Conservation (phyloP, 345 rosid genomes). For the Eucalyptus sideroxylon region DNA sequence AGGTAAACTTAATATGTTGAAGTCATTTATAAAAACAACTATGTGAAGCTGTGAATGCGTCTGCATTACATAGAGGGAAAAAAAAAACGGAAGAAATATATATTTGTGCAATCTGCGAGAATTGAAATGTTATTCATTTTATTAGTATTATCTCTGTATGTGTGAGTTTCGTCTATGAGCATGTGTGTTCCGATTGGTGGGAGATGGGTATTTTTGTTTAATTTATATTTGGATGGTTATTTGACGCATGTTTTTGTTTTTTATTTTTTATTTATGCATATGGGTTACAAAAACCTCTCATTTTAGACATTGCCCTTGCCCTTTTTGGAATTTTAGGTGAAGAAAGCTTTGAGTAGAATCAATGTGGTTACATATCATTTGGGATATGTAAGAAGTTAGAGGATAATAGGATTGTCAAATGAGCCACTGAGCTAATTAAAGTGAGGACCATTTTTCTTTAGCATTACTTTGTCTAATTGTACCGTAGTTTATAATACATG, state of each 20-base stretch:
- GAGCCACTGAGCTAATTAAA: conserved; percentile 16
- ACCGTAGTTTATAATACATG: neutral
- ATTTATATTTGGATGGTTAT: neutral
- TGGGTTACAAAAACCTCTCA: neutral
- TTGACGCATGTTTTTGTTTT: neutral
- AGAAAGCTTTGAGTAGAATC: conserved; percentile 20
- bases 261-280: neutral
- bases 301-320: neutral
- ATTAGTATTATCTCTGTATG: accelerated
- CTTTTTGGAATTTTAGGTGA: conserved; percentile 14
- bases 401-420: conserved; percentile 32
- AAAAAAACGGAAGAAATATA: too few species aligned
- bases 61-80: too few species aligned
- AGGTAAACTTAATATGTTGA: too few species aligned
- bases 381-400: conserved; percentile 3
- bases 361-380: conserved; percentile 18
- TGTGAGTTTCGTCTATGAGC: accelerated
- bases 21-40: accelerated
- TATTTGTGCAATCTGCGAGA: accelerated
- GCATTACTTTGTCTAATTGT: neutral
- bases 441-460: conserved; percentile 11
- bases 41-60: too few species aligned
- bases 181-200: neutral
- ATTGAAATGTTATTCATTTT: too few species aligned
- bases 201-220: neutral